Evolutionary conservation across 805 yeast species (phyloP).

Genomic region (Candida stauntonica): DNA sequence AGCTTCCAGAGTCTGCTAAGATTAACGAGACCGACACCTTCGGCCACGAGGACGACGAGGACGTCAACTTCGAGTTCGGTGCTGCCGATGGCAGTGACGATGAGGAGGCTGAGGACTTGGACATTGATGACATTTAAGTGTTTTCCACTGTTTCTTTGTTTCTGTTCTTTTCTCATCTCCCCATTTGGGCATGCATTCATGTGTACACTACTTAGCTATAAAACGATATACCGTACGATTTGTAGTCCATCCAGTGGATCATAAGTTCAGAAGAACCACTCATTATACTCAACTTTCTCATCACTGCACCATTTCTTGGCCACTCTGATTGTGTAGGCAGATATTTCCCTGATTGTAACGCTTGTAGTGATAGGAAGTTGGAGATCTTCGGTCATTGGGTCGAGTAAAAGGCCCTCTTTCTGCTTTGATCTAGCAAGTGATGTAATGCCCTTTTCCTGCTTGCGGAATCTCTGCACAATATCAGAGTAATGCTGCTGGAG

Average conservation of each 20-base stretch:
- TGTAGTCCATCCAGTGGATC: background rate
- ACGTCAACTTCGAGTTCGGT: conserved; percentile 97
- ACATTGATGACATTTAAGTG: conserved; percentile 87
- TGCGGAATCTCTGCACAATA: conserved; percentile 5
- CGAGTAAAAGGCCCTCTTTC: conserved; percentile 1
- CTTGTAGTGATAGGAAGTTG: conserved; percentile 3
- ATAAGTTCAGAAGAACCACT: conserved; percentile 9
- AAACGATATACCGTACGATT: background rate
- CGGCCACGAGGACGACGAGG: conserved; percentile 95
- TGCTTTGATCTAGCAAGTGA: background rate
- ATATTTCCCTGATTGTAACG: conserved; percentile 1
- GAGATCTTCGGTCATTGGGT: conserved; percentile 2
- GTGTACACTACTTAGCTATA: background rate
- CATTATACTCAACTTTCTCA: conserved; percentile 4
- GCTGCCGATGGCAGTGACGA: conserved; percentile 80
- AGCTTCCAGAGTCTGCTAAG: conserved; percentile 94
- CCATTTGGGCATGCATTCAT: background rate
- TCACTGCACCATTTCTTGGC: conserved; percentile 14
- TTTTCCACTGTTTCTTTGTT: background rate
- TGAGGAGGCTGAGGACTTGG: conserved; percentile 66
- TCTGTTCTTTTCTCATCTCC: background rate
- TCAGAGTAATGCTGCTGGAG: conserved; percentile 12
- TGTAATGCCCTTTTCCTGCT: background rate
- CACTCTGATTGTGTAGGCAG: conserved; percentile 9
- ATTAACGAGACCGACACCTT: conserved; percentile 97